Evolutionary conservation across 2,329 filamentous ascomycete genomes (phyloP), one percentile per base, ranked within the genome.

Genomic region (Beauveria scarabaeidicola): DNA sequence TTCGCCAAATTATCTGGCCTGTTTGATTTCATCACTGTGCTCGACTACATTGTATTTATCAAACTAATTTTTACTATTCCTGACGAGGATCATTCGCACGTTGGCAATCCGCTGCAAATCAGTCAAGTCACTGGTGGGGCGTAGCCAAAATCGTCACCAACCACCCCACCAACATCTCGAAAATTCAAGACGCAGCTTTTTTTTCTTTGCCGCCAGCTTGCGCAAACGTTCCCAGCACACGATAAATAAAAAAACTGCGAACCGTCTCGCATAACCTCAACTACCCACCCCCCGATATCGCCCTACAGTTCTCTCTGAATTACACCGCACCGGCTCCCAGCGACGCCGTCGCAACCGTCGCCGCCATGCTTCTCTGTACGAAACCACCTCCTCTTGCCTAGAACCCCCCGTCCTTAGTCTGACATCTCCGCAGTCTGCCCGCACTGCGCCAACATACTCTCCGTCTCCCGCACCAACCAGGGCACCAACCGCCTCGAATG

Each of bases 401-500:
- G 10, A 25, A 6, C 7, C 15, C 38, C 53, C n/a, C 25, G 6
- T 17, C 27, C 27, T 55, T 6, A 17, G 10, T 47, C 53, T 56
- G 51, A 55, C 48, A 58, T n/a, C 2, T 17, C 19, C 13, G 38
- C 66, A 89, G 88, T 93, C 83, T 94, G 90, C 74, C 90, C 90
- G 54, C 84, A 84, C 71, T 94, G 90, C 80, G 86, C 86, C 74
- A 94, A 93, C 78, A 86, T 91, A 74, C 84, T 94, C 69, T 90
- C 88, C 69, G 86, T 93, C 68, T 85, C 85, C 61, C 71, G 78
- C 53, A 80, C 79, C 64, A 78, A 77, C 64, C 77, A 75, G 53
- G 78, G 80, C 61, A 77, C 75, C 68, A 97, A 97, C 78, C 88
- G 91, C 61, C 91, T 97, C 74, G 91, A 96, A 75, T 99, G 94